A percentile compares a stretch with the other conserved stretches of the same genome.
These are phyloP conservation scores for Isabelozyma rhagii DNA, from an alignment of 805 yeast species.

Conservation along the genomic window DNA sequence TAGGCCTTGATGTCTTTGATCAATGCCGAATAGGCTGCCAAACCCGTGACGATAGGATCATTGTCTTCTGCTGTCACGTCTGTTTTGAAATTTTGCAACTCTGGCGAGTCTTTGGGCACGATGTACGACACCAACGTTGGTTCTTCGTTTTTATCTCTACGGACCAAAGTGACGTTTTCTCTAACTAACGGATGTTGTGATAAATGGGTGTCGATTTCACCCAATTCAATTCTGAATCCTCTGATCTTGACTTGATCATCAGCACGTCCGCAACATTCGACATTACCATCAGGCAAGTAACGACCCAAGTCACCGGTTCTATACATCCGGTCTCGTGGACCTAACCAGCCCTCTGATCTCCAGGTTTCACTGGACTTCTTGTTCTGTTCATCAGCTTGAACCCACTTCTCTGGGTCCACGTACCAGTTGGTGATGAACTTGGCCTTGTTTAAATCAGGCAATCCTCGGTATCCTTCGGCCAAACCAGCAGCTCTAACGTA, in stretches of 20 bases:
- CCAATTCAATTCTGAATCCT: conserved; percentile 97
- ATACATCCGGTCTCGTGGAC: conserved; percentile 94
- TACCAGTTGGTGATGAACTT: conserved; percentile 94
- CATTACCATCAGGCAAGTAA: conserved; percentile 94
- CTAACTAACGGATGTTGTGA: conserved; percentile 91
- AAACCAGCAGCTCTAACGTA: conserved; percentile 98
- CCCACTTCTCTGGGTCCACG: conserved; percentile 64
- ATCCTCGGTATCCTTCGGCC: conserved; percentile 92
- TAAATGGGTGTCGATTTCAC: conserved; percentile 96
- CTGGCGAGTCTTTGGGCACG: conserved; percentile 65
- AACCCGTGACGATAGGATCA: conserved; percentile 74
- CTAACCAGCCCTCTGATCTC: conserved; percentile 77
- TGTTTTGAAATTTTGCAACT: conserved; percentile 47
- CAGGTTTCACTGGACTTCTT: conserved; percentile 51
- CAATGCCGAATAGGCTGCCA: conserved; percentile 70
- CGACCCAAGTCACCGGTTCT: conserved; percentile 98
- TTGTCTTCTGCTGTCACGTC: conserved; percentile 43
- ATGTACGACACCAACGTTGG: conserved; percentile 87
- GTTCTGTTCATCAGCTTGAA: conserved; percentile 46
- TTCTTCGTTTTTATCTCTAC: conserved; percentile 89
- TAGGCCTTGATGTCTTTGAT: conserved; percentile 79
- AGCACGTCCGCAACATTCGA: conserved; percentile 98
- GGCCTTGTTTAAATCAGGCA: conserved; percentile 82
- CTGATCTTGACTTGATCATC: conserved; percentile 98
- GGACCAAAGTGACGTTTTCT: conserved; percentile 88